Evolutionary conservation across 2,329 filamentous ascomycete species (phyloP), one percentile per base, ranked within the genome.

Genomic region (Waltergamsia citrina): DNA sequence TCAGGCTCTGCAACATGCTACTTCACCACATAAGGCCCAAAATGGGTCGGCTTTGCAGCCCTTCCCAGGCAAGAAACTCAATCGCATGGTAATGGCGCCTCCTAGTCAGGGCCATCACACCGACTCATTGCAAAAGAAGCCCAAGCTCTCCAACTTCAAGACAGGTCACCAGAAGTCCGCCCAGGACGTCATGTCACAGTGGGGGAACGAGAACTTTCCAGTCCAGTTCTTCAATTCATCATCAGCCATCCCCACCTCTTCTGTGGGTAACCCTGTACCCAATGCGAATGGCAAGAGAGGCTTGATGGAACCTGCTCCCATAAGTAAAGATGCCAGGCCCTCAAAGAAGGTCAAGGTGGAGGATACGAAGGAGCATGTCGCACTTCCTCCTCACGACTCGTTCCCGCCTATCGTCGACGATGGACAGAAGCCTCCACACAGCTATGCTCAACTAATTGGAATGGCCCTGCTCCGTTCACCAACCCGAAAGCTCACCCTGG

Each of bases 381-480:
- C 49, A 36, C 60, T 88, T 5, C 84, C 86, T 4, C 68, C 80
- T 31, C 79, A 80, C 32, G 74, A 82, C 42, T 81, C 86, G 9
- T n/a, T 94, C 63, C 84, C 87, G 5, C 57, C 67, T 5, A 76
- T 95, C 21, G 66, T 81, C 38, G 92, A 96, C 51, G 86, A 95
- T 52, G 90, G 88, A 47, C 68, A 69, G 36, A 96, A 98, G 56
- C 92, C 92, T 6, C 74, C 78, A 5, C 86, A 90, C 59, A 96
- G 88, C 62, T 98, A 98, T 54, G 90, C 92, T 15, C 84, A 83
- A 46, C 71, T 98, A 46, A 96, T 96, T 43, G 92, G 85, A 52
- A 95, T 95, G 88, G 87, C 92, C 33, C 95, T 98, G 47, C 68
- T 96, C 16, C 79, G 88, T 41, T 85, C 92, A 5, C 81, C 84